These are phyloP conservation scores for Bryum argenteum DNA, from an alignment of 225 moss, liverwort and hornwort species.

Conservation along the genomic window DNA sequence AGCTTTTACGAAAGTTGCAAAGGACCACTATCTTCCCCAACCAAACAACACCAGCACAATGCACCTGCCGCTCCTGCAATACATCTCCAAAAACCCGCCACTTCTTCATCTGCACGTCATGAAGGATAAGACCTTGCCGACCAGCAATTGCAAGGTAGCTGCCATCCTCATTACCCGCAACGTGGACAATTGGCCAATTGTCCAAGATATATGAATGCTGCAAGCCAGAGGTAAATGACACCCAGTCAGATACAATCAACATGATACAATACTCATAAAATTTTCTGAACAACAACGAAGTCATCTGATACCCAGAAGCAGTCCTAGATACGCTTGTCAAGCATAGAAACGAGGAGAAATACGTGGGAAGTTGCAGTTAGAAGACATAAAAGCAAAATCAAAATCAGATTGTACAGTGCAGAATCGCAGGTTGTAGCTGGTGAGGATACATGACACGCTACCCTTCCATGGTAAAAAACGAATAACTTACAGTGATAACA, in stretches of 20 bases:
- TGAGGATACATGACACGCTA: slow-evolving; percentile 3
- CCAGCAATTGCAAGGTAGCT: slow-evolving; percentile 98
- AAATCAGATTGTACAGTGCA: not conserved
- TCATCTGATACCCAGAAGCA: slow-evolving; percentile 9
- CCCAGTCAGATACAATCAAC: slow-evolving; percentile 13
- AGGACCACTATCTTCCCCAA: slow-evolving; percentile 89
- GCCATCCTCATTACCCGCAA: slow-evolving; percentile 97
- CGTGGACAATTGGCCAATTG: slow-evolving; percentile 94
- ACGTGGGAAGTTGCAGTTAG: not conserved
- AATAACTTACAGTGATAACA: slow-evolving; percentile 74
- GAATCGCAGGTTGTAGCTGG: slow-evolving; percentile 1
- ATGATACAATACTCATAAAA: slow-evolving; percentile 8
- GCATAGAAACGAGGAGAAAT: not conserved
- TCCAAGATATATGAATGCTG: slow-evolving; percentile 92
- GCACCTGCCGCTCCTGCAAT: slow-evolving; percentile 94
- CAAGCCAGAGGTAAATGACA: slow-evolving; percentile 36
- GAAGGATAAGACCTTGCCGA: slow-evolving; percentile 83
- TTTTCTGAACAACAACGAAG: not conserved
- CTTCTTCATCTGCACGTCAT: slow-evolving; percentile 85
- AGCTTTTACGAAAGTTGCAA: slow-evolving; percentile 85
- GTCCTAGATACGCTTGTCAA: not conserved
- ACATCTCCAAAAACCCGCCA: slow-evolving; percentile 99
- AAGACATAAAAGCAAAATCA: not conserved
- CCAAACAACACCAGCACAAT: slow-evolving; percentile 92
- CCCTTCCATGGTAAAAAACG: not conserved